phyloP scores from a whole-genome alignment of 1,284 basidiomycete genomes.

The Kalmanozyma brasiliensis region DNA sequence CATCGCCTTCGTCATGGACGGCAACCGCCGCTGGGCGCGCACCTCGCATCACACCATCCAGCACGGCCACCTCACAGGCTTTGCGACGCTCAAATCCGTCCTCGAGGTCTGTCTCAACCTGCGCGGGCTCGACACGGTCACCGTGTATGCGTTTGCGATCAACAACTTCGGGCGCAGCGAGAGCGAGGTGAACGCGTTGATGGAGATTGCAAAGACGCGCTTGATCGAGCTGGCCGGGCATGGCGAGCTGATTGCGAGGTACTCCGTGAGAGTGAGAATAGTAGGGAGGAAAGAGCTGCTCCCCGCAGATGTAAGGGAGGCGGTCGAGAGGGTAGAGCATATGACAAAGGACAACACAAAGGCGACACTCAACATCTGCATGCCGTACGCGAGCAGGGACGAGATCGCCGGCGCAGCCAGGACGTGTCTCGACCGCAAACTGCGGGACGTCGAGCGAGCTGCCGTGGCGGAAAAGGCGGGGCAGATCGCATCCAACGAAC shows the following conservation, averaged over 20 bases:
- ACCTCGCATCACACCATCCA: constrained; percentile 46
- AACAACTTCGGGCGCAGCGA: constrained; percentile 93
- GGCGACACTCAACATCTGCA: constrained; percentile 90
- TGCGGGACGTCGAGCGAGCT: constrained; percentile 34
- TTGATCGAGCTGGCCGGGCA: constrained; percentile 83
- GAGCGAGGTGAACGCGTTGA: constrained; percentile 87
- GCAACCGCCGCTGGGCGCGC: constrained; percentile 92
- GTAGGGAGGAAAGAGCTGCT: constrained; percentile 83
- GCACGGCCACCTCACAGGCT: constrained; percentile 85
- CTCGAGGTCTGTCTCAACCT: constrained; percentile 64
- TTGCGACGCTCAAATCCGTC: constrained; percentile 77
- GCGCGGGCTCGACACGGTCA: constrained; percentile 73
- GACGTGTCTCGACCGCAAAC: constrained; percentile 26
- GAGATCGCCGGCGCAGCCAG: constrained; percentile 75
- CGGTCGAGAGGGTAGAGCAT: constrained; percentile 79
- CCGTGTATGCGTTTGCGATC: constrained; percentile 94
- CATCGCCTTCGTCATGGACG: constrained; percentile 97
- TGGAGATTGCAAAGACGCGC: constrained; percentile 84
- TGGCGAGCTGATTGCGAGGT: constrained; percentile 71
- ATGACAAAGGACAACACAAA: constrained; percentile 83
- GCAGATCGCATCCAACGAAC: not conserved
- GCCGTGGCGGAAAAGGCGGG: constrained; percentile 10
- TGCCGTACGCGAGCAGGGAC: constrained; percentile 90
- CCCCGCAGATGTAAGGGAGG: constrained; percentile 78
- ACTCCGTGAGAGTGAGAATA: constrained; percentile 86